These are phyloP conservation scores for Backusella tarrabulga DNA, from an alignment of 192 early-diverging fungal genomes.

Conservation along the genomic window DNA sequence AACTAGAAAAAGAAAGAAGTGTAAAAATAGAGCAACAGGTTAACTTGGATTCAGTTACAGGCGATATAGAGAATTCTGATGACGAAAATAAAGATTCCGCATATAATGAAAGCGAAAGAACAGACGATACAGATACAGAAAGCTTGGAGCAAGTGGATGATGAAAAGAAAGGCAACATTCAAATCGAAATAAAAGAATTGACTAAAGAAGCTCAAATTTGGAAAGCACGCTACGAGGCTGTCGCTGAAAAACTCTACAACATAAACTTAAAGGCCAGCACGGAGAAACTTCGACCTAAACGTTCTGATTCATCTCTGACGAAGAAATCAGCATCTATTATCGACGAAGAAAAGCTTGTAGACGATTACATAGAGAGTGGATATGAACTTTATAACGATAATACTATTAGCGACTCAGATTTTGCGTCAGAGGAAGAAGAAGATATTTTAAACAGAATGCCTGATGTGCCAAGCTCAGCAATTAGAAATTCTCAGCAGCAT, in stretches of 20 bases:
- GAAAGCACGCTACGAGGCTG: not conserved
- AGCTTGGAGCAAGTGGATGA: not conserved
- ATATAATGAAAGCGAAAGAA: not conserved
- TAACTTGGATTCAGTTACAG: not conserved
- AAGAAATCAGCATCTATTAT: conserved; percentile 2
- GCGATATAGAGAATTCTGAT: not conserved
- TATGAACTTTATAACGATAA: not conserved
- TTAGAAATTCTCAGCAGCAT: not conserved
- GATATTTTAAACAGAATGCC: conserved; percentile 5
- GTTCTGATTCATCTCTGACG: not conserved
- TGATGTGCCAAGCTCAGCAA: not conserved
- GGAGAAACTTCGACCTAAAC: not conserved
- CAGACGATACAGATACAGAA: not conserved
- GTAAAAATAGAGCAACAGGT: not conserved
- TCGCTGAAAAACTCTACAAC: not conserved
- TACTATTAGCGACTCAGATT: not conserved
- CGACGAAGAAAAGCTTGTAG: not conserved
- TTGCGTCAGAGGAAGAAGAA: not conserved
- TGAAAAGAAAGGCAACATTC: not conserved
- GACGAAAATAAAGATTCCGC: not conserved
- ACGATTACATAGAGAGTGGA: not conserved
- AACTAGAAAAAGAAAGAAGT: not conserved
- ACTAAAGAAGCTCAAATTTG: not conserved
- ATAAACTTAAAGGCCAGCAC: not conserved
- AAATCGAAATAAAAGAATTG: not conserved